A percentile compares a stretch with the other conserved stretches of the same genome.
These are phyloP conservation scores for Akebia trifoliata DNA, from an alignment of 164 flowering plant species.

Conservation along the genomic window DNA sequence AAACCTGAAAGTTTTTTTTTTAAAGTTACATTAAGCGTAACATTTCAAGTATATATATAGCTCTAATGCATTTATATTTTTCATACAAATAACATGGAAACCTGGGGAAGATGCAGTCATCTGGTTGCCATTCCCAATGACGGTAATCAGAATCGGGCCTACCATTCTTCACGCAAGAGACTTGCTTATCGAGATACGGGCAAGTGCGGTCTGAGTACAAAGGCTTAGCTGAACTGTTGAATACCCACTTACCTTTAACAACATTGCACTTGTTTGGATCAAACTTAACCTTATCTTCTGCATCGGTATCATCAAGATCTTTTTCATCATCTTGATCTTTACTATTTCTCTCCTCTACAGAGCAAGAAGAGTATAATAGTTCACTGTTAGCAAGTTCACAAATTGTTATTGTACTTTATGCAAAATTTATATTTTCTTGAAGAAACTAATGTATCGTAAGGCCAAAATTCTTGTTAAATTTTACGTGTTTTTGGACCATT, in stretches of 20 bases:
- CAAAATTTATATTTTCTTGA: too few species aligned
- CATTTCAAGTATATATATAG: neutral
- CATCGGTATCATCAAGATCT: conserved; percentile 16
- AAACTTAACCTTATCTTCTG: conserved; percentile 54
- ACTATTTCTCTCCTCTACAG: neutral
- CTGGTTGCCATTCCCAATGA: conserved; percentile 94
- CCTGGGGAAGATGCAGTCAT: conserved; percentile 80
- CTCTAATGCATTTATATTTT: neutral
- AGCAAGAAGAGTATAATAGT: neutral
- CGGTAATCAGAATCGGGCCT: conserved; percentile 65
- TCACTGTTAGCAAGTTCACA: neutral
- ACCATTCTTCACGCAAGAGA: conserved; percentile 73
- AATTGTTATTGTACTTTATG: too few species aligned
- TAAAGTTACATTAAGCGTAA: neutral
- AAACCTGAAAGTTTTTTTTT: conserved; percentile 54
- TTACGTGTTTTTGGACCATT: too few species aligned
- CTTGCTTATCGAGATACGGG: conserved; percentile 66
- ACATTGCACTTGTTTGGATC: conserved; percentile 67
- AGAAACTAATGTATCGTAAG: too few species aligned
- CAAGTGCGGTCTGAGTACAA: conserved; percentile 68
- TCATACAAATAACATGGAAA: conserved; percentile 9
- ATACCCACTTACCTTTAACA: conserved; percentile 79
- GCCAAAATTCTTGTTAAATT: too few species aligned
- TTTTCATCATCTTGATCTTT: conserved; percentile 9
- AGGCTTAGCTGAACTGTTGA: conserved; percentile 53